Evolutionary conservation across 225 moss, liverwort and hornwort species (phyloP), one percentile per base, ranked within the genome.

Genomic region (Physcomitrium patens): DNA sequence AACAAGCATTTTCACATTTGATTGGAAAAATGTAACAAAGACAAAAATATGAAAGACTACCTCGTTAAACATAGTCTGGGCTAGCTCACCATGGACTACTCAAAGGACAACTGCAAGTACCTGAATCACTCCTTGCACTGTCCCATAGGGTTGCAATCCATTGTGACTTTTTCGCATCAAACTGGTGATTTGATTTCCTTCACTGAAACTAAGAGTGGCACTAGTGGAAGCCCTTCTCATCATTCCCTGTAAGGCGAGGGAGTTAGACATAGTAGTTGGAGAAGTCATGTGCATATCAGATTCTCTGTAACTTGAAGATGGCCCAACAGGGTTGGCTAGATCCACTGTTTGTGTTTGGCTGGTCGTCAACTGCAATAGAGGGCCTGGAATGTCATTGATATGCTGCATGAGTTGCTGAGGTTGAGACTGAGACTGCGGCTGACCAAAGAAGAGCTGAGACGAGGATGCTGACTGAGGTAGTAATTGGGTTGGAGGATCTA

Each of bases 261-360:
- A 78, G 60, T 89, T 90, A 67, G 90, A 77, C 24, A 89, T 84
- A 51, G 90, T 79, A 45, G 92, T 72, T 66, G 86, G 73, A 70
- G 95, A 81, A 73, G 93, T 78, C 46, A 93, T 85, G 77, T 93
- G 90, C 53, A 92, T 66, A 73, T 91, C 91, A 59, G 93, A 84
- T 41, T 93, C 93, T 52, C 82, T 73, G 74, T 80, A 99, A 57
- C 82, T 78, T 41, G 93, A 84, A 37, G 31, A 37, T 22, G 89
- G 70, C 71, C 90, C 77, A 56, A 89, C 70, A 52, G 87, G 62
- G 71, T 82, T 85, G 49, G 80, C 70, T 59, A 90, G 65, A 55
- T 91, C 87, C 75, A 89, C 85, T 15, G 90, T 86, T 48, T 89
- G 91, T 47, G 95, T 88, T 70, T 90, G 85, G 73, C 88, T 89